Evolutionary conservation across 139 green algal genomes (phyloP), one percentile per base, ranked within the genome.

Genomic region (Ettlia oleoabundans): DNA sequence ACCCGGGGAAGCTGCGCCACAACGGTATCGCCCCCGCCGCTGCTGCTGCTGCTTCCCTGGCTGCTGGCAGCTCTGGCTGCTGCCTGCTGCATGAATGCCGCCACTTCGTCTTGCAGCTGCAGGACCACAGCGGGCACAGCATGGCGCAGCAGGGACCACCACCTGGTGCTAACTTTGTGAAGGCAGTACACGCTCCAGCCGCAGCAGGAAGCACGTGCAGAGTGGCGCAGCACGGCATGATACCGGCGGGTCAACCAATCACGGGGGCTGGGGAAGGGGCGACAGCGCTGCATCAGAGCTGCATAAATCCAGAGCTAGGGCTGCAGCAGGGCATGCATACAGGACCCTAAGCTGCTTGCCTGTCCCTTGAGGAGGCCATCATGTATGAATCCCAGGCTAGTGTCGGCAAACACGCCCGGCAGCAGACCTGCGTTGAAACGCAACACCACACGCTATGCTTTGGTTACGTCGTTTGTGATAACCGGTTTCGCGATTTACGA

Each of bases 361-460:
- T 80, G 24, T 0, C 83, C 83, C 67, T 81, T 76, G 52, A 86
- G 58, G 43, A 88, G 64, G 26, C 61, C 73, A 28, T 86, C 62
- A 21, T 84, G 80, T 28, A 89, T 32, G 8, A 64, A 76, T 0
- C 84, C 83, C 30, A 91, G 70, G 4, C 62, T 76, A 7, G 65
- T 89, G 37, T 86, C 82, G 22, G 69, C 33, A 53, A 85, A 86
- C 42, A 82, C 13, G 2, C 21, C 42, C 26, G 66, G 43, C 53
- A 72, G 67, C 68, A 76, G 68, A 38, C 37, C 51, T 70, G 80
- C 77, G 51, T 15, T 9, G 18, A 28, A 15, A 52, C 63, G 81
- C 53, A 81, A 67, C n/a, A 55, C 40, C 9, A 65, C n/a, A n/a
- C n/a, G n/a, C n/a, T n/a, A n/a, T n/a, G n/a, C n/a, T n/a, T n/a